Evolutionary conservation across 257 asterid genomes (phyloP).

Genomic region (Capsicum rhomboideum): DNA sequence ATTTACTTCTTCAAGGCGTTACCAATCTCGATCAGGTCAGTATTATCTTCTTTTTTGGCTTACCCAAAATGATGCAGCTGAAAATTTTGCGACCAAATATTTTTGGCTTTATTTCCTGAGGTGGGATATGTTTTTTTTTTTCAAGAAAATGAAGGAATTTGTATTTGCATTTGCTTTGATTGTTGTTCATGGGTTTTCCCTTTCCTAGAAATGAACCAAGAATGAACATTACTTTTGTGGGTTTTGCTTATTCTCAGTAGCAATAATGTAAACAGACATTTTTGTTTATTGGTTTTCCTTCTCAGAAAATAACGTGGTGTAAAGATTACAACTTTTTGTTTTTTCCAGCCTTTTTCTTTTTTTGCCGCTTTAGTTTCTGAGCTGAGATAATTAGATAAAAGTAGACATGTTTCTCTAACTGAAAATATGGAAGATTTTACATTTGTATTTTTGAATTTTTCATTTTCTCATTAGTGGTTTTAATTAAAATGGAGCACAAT

Average conservation of each 20-base stretch:
- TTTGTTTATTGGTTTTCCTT: not conserved
- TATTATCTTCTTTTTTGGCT: not conserved
- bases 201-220: not conserved
- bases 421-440: too few species aligned
- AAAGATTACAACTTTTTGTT: not conserved
- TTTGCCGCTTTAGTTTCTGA: too few species aligned
- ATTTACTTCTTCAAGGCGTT: slow-evolving; percentile 44
- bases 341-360: not conserved
- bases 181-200: not conserved
- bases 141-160: not conserved
- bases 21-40: slow-evolving; percentile 66
- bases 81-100: not conserved
- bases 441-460: too few species aligned
- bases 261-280: not conserved
- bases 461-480: not conserved
- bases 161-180: not conserved
- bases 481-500: too few species aligned
- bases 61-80: too few species aligned
- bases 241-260: not conserved
- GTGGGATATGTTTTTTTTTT: not conserved
- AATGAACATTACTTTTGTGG: not conserved
- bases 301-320: not conserved
- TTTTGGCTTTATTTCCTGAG: not conserved
- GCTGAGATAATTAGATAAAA: too few species aligned
- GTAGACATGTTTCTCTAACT: too few species aligned